Percentiles rank a stretch among this genome's conserved stretches.
These are phyloP conservation scores for Golovinomyces cichoracearum DNA, from an alignment of 2,329 filamentous ascomycete species.

Conservation along the genomic window DNA sequence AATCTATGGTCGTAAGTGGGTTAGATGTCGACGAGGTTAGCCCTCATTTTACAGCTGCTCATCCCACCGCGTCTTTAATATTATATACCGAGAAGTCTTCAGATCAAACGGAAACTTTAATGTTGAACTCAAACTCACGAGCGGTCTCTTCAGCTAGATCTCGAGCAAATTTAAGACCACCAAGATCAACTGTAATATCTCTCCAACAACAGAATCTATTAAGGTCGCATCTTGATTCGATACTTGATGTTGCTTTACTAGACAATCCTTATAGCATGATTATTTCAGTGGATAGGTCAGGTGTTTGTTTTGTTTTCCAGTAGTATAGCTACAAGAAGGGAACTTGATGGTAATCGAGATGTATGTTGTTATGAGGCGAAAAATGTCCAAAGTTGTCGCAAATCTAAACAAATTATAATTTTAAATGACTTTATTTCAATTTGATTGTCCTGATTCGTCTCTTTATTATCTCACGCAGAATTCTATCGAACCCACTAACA, in stretches of 20 bases:
- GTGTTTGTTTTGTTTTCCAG: constrained; percentile 60
- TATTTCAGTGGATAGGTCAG: constrained; percentile 66
- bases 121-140: constrained; percentile 13
- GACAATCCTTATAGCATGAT: constrained; percentile 84
- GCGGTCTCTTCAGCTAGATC: constrained; percentile 12
- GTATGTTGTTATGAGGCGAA: too few relatives aligned
- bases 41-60: constrained; percentile 42
- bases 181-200: constrained; percentile 62
- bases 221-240: constrained; percentile 62
- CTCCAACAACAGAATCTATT: constrained; percentile 68
- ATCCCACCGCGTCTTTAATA: constrained; percentile 35
- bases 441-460: too few relatives aligned
- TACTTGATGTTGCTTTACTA: constrained; percentile 68
- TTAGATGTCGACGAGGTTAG: constrained; percentile 41
- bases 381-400: too few relatives aligned
- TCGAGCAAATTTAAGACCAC: constrained; percentile 21
- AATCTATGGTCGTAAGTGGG: constrained; percentile 58
- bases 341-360: too few relatives aligned
- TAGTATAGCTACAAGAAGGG: too few relatives aligned
- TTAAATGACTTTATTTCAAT: too few relatives aligned
- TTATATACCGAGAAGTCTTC: constrained; percentile 33
- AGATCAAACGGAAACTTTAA: constrained; percentile 9
- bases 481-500: too few relatives aligned
- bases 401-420: too few relatives aligned
- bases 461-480: too few relatives aligned